Conservation (phyloP, 805 yeast genomes). For the Yamadazyma tumulicola region DNA sequence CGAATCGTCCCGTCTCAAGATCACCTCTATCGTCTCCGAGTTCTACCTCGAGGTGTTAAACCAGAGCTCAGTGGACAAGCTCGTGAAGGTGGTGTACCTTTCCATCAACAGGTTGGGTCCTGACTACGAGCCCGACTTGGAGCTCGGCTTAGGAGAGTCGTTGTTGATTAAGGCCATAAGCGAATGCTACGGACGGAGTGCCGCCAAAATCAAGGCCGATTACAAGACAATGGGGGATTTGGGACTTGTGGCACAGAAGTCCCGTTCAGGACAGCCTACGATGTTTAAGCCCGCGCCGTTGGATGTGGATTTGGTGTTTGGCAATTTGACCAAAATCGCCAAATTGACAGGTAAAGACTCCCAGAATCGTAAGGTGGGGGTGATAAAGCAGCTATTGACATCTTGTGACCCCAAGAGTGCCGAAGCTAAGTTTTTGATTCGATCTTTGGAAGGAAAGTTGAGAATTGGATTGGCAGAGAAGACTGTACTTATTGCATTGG, state of each 20-base stretch:
- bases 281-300: constrained; percentile 91
- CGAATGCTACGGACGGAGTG: constrained; percentile 82
- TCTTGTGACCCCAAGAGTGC: constrained; percentile 65
- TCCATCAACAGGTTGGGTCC: constrained; percentile 91
- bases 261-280: constrained; percentile 81
- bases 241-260: constrained; percentile 81
- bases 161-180: constrained; percentile 82
- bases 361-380: constrained; percentile 70
- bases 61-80: constrained; percentile 37
- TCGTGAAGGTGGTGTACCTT: constrained; percentile 74
- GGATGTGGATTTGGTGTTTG: constrained; percentile 69
- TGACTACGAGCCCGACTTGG: constrained; percentile 87
- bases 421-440: constrained; percentile 87
- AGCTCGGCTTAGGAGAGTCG: constrained; percentile 91
- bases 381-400: constrained; percentile 80
- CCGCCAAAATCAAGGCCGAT: constrained; percentile 66
- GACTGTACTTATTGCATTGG: constrained; percentile 77
- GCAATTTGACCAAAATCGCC: constrained; percentile 73
- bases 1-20: constrained; percentile 80
- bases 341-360: constrained; percentile 74
- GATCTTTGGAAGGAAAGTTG: constrained; percentile 89
- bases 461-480: constrained; percentile 94
- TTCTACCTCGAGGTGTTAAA: constrained; percentile 65
- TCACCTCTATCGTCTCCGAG: constrained; percentile 68
- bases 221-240: constrained; percentile 83